A percentile compares a stretch with the other conserved stretches of the same genome.
These are phyloP conservation scores for Cinnamomum micranthum DNA, from an alignment of 164 flowering plant genomes.

Conservation along the genomic window DNA sequence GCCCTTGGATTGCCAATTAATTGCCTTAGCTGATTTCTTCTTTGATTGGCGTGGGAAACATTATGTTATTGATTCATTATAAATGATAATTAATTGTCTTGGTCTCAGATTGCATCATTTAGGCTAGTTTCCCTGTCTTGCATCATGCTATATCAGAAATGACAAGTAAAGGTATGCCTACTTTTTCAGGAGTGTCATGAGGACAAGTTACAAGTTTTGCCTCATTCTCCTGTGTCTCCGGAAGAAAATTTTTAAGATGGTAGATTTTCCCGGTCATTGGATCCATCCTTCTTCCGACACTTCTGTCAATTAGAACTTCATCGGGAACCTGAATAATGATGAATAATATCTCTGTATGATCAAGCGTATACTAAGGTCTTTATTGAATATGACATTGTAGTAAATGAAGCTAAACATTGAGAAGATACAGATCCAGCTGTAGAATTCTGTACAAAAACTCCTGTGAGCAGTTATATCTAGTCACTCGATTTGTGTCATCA, in stretches of 20 bases:
- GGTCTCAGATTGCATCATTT: too few species aligned
- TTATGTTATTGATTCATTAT: too few species aligned
- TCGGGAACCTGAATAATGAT: conserved; percentile 79
- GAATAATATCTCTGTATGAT: conserved; percentile 13
- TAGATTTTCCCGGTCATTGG: conserved; percentile 88
- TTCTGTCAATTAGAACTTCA: conserved; percentile 84
- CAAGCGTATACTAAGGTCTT: conserved; percentile 1
- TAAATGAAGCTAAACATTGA: neutral
- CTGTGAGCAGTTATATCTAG: neutral
- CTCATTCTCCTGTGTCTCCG: conserved; percentile 71
- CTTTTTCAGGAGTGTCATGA: conserved; percentile 91
- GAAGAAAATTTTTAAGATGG: conserved; percentile 70
- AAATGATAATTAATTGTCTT: too few species aligned
- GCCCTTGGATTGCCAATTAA: too few species aligned
- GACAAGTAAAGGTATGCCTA: conserved; percentile 7
- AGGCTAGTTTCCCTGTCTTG: too few species aligned
- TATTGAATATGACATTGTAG: neutral
- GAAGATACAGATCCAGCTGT: neutral
- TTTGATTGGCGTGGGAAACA: too few species aligned
- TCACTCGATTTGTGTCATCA: neutral
- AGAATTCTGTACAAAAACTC: too few species aligned
- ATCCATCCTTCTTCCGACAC: conserved; percentile 87
- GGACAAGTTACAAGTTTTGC: conserved; percentile 69
- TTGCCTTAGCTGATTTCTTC: too few species aligned
- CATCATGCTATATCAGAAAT: neutral